These are phyloP conservation scores for Deuterostichococcus epilithicus DNA, from an alignment of 139 green algal species.

Conservation along the genomic window DNA sequence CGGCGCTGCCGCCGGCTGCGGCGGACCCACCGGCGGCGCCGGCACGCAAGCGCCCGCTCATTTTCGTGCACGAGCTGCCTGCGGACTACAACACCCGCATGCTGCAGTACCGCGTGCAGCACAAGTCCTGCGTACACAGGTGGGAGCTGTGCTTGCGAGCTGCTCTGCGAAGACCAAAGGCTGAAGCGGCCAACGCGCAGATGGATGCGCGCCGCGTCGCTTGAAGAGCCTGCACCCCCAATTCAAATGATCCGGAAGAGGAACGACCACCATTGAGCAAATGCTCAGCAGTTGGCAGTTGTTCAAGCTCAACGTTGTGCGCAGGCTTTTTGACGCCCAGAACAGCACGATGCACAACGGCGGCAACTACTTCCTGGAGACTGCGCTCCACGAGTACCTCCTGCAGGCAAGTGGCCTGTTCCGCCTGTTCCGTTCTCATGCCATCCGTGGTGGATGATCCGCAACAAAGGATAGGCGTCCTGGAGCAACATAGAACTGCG, in stretches of 20 bases:
- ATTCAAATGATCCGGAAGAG: too few species aligned
- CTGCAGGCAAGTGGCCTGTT: slow-evolving; percentile 21
- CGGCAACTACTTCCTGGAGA: slow-evolving; percentile 42
- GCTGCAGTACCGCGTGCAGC: slow-evolving; percentile 33
- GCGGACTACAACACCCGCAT: slow-evolving; percentile 39
- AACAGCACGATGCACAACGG: slow-evolving; percentile 26
- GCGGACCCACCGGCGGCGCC: not conserved
- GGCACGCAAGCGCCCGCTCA: slow-evolving; percentile 29
- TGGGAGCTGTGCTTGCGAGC: too few species aligned
- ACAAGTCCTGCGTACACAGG: not conserved
- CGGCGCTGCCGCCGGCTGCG: too few species aligned
- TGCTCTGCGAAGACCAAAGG: too few species aligned
- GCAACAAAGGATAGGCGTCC: not conserved
- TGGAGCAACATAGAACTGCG: not conserved
- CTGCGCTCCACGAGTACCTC: slow-evolving; percentile 54
- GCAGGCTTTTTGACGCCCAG: not conserved
- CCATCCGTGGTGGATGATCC: too few species aligned
- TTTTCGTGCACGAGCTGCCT: slow-evolving; percentile 53
- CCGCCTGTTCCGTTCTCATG: too few species aligned
- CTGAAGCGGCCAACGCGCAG: too few species aligned
- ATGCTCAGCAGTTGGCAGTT: too few species aligned
- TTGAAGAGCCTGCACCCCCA: too few species aligned
- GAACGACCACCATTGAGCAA: too few species aligned
- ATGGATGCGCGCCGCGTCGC: too few species aligned
- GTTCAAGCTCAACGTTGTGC: not conserved